phyloP scores from a whole-genome alignment of 2,329 filamentous ascomycete species.

The Penicillium brevicompactum region DNA sequence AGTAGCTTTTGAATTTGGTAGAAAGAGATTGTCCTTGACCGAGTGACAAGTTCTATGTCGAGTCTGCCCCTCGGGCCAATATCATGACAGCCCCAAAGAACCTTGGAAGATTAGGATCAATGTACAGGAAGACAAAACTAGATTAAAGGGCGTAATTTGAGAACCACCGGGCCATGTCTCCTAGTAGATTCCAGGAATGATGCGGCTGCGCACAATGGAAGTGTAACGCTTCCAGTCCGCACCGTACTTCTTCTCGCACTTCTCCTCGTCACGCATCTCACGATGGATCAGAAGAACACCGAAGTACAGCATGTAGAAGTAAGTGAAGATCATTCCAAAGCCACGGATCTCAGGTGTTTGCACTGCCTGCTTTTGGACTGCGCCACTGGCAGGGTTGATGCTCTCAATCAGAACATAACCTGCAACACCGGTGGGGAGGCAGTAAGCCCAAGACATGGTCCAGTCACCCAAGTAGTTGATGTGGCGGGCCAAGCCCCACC shows the following conservation, averaged over 20 bases:
- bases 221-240: conserved; percentile 90
- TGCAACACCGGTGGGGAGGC: conserved; percentile 79
- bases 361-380: conserved; percentile 71
- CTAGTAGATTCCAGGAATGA: conserved; percentile 83
- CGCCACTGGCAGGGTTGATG: conserved; percentile 53
- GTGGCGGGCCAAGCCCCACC: conserved; percentile 91
- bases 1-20: no score
- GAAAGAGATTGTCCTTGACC: neutral
- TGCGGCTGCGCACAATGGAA: conserved; percentile 75
- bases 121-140: neutral
- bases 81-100: no score
- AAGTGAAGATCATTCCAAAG: conserved; percentile 85
- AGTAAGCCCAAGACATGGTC: conserved; percentile 91
- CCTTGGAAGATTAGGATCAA: neutral
- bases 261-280: conserved; percentile 84
- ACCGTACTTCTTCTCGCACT: conserved; percentile 88
- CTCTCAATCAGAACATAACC: conserved; percentile 71
- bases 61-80: no score
- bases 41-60: neutral
- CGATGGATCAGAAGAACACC: conserved; percentile 82
- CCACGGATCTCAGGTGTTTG: conserved; percentile 73
- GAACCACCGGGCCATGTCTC: neutral
- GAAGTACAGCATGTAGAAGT: conserved; percentile 95
- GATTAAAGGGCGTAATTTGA: neutral
- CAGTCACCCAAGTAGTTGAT: conserved; percentile 97